These are phyloP conservation scores for Paracoccidioides brasiliensis DNA, from an alignment of 2,329 filamentous ascomycete genomes.

Conservation along the genomic window DNA sequence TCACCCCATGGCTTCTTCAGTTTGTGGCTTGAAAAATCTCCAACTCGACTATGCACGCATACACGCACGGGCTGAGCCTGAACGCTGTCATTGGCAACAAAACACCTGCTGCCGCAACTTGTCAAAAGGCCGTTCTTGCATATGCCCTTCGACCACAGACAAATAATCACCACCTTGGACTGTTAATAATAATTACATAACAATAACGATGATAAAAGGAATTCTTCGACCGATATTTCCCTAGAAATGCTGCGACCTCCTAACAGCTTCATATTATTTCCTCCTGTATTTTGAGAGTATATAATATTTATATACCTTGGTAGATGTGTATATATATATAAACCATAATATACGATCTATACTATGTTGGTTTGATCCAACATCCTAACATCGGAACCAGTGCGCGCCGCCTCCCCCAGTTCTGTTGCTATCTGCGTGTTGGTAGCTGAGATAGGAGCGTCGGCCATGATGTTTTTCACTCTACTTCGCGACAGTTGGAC, in stretches of 20 bases:
- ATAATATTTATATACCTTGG: too few species aligned
- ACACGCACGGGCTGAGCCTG: neutral
- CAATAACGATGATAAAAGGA: neutral
- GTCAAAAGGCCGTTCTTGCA: neutral
- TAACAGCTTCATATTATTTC: too few species aligned
- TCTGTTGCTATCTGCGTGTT: constrained; percentile 5
- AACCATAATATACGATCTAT: neutral
- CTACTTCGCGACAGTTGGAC: constrained; percentile 12
- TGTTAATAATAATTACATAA: too few species aligned
- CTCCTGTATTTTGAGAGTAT: too few species aligned
- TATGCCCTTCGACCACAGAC: neutral
- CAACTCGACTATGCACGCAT: neutral
- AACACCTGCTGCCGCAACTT: neutral
- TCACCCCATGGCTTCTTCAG: neutral
- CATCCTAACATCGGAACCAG: neutral
- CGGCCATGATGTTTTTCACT: neutral
- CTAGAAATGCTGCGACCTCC: too few species aligned
- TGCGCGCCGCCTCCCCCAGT: neutral
- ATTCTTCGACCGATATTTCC: neutral
- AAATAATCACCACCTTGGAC: too few species aligned
- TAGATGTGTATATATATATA: neutral
- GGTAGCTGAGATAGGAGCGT: neutral
- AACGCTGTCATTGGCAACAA: neutral
- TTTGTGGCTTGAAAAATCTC: neutral
- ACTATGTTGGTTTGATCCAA: neutral